phyloP scores from a whole-genome alignment of 2,329 filamentous ascomycete genomes.

The Microcyclospora pomicola region DNA sequence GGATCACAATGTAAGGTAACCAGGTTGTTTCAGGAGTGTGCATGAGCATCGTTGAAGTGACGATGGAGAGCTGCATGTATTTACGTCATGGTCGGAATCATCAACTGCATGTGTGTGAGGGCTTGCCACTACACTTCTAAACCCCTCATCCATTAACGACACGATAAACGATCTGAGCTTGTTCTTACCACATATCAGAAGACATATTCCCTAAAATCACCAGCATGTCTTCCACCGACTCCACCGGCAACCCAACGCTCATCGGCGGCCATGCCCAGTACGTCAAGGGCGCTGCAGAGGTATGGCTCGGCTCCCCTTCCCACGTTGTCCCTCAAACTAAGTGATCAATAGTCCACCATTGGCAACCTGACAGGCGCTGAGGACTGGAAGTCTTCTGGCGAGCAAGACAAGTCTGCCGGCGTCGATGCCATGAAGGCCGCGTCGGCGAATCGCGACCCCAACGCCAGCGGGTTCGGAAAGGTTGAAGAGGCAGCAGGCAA shows the following conservation, averaged over 20 bases:
- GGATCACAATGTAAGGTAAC: too few species aligned
- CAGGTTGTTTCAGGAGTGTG: too few species aligned
- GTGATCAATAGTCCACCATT: conserved; percentile 38
- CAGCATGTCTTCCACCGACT: conserved; percentile 8
- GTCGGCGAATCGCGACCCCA: conserved; percentile 40
- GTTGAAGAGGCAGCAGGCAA: conserved; percentile 52
- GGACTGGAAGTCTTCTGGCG: conserved; percentile 50
- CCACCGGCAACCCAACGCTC: conserved; percentile 39
- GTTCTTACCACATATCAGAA: too few species aligned
- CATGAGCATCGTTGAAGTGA: too few species aligned
- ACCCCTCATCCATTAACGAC: too few species aligned
- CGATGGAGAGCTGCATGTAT: too few species aligned
- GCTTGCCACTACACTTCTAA: too few species aligned
- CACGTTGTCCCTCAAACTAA: conserved; percentile 1
- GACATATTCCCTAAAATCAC: too few species aligned
- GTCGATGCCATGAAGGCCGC: conserved; percentile 50
- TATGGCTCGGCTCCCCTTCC: conserved; percentile 19
- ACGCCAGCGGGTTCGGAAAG: conserved; percentile 44
- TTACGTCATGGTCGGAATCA: too few species aligned
- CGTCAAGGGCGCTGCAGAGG: conserved; percentile 54
- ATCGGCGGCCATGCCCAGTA: conserved; percentile 52
- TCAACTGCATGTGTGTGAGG: too few species aligned
- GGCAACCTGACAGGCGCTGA: conserved; percentile 48
- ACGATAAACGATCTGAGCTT: too few species aligned
- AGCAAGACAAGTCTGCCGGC: conserved; percentile 49